phyloP scores from a whole-genome alignment of 2,329 filamentous ascomycete species.

The Falciphora oryzae region DNA sequence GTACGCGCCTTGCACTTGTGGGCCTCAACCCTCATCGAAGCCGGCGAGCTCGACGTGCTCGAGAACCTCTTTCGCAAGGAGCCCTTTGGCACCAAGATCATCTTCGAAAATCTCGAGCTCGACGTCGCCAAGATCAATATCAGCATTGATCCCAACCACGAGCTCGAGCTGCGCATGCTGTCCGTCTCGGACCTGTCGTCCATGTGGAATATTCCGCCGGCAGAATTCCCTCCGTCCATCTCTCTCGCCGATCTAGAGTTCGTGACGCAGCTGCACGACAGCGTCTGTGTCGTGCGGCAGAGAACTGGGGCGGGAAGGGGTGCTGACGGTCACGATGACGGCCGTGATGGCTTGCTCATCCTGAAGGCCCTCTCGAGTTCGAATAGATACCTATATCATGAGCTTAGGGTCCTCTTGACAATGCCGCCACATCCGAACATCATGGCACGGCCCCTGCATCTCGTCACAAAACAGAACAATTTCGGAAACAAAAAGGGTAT shows the following conservation, averaged over 20 bases:
- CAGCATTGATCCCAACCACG: conserved; percentile 41
- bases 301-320: background rate
- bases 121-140: conserved; percentile 41
- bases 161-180: conserved; percentile 47
- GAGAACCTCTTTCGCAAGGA: conserved; percentile 27
- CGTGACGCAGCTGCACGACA: conserved; percentile 51
- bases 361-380: conserved; percentile 54
- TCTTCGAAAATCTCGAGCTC: conserved; percentile 44
- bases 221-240: conserved; percentile 36
- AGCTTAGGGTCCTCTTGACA: conserved; percentile 47
- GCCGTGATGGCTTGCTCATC: conserved; percentile 34
- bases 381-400: conserved; percentile 56
- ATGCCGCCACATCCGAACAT: conserved; percentile 48
- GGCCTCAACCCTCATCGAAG: conserved; percentile 6
- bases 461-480: conserved; percentile 49
- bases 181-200: conserved; percentile 34
- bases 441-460: conserved; percentile 43
- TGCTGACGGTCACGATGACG: background rate
- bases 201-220: conserved; percentile 37
- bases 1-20: conserved; percentile 43
- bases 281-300: conserved; percentile 46
- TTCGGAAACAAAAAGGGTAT: conserved; percentile 52
- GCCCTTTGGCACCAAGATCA: conserved; percentile 53
- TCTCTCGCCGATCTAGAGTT: conserved; percentile 46
- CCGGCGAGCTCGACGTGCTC: conserved; percentile 23